Base-by-base conservation (phyloP, 2,329 filamentous ascomycete species). In the Pseudogymnoascus sp. region DNA sequence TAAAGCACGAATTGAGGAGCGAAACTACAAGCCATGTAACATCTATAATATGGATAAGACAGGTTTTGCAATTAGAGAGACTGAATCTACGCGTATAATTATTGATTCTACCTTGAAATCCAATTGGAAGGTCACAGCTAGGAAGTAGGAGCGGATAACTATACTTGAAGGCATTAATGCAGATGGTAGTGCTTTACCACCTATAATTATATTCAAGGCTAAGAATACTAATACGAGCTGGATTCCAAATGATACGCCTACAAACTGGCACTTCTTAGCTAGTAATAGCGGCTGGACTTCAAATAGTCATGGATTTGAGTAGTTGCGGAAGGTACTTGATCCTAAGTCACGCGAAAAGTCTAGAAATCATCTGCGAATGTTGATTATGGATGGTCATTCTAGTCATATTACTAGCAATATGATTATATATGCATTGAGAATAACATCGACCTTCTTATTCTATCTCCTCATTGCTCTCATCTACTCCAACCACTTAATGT, bases 311-410 rank as follows among this genome's bases (percentile, higher is more conserved):
- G 23, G 40, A 8, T 23, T 62, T 62, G 7, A 54, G 16, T 62
- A n/a, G 40, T 23, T 62, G 14, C 3, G 10, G 3, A 34, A n/a
- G 4, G 26, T 51, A 10, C 26, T 62, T 29, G 1, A 57, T 8
- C 61, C 8, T 3, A 6, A 54, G 12, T 29, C 5, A 11, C 4
- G 5, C 3, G 11, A 54, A 21, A 51, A 29, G 4, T 36, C n/a
- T 14, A 2, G 40, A 57, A 26, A 18, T 11, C 2, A 36, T 3
- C 29, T 1, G 2, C 2, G 40, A 3, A 5, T 57, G 5, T 36
- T 62, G 2, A 62, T 62, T 31, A 21, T 57, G 23, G 39, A 62
- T 62, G 14, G 61, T n/a, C 12, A 62, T 62, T 16, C 36, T 18
- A 62, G 61, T 57, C 12, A 62, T 36, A 62, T 62, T 34, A 62